Evolutionary conservation across 371 early-diverging fungal genomes (phyloP).

Genomic region (Mucor indicus): DNA sequence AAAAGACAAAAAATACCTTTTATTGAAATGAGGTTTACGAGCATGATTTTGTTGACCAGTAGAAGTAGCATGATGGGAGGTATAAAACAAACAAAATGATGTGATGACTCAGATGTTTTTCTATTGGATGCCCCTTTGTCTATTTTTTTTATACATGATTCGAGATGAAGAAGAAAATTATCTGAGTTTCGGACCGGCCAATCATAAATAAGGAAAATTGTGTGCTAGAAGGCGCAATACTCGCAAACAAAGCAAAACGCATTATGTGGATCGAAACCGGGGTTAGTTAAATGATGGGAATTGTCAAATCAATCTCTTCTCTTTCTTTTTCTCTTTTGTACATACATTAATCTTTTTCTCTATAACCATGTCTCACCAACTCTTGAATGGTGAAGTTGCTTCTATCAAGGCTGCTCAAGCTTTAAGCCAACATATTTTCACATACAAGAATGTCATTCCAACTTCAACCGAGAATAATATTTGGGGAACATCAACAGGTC

Average conservation of each 20-base stretch:
- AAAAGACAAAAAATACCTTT: no score
- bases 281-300: neutral
- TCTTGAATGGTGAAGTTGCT: constrained; percentile 59
- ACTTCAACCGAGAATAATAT: constrained; percentile 6
- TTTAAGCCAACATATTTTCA: constrained; percentile 69
- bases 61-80: no score
- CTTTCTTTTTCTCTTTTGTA: constrained; percentile 1
- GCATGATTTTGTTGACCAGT: no score
- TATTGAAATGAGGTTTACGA: no score
- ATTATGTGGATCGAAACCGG: neutral
- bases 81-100: no score
- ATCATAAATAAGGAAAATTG: constrained; percentile 19
- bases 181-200: no score
- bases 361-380: neutral
- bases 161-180: no score
- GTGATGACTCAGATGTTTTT: no score
- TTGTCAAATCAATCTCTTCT: constrained; percentile 2
- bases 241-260: constrained; percentile 18
- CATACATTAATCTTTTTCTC: neutral
- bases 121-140: no score
- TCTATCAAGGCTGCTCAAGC: constrained; percentile 67
- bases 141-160: neutral
- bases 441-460: constrained; percentile 30
- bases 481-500: constrained; percentile 14
- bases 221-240: constrained; percentile 35